phyloP scores from a whole-genome alignment of 2,329 filamentous ascomycete genomes.

The Zymoseptoria pseudotritici region DNA sequence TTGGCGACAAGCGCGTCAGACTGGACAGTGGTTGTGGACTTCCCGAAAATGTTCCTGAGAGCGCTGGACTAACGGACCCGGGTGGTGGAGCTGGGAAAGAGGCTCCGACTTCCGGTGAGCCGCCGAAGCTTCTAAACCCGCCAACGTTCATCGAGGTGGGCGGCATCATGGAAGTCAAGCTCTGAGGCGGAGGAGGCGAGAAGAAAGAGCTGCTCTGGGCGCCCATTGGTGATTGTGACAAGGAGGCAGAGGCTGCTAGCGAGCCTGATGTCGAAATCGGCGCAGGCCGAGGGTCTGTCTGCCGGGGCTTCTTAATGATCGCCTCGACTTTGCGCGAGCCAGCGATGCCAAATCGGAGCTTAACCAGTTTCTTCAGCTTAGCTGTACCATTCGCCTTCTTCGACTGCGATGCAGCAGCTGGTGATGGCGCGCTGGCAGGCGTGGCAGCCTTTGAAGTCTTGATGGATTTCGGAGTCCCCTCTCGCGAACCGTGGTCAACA shows the following conservation, averaged over 20 bases:
- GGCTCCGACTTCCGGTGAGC: conserved; percentile 3
- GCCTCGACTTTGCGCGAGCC: conserved; percentile 11
- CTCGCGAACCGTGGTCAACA: conserved; percentile 13
- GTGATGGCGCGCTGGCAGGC: conserved; percentile 4
- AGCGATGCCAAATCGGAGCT: conserved; percentile 10
- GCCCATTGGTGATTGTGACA: not conserved
- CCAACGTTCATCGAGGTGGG: conserved; percentile 18
- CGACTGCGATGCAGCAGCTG: not conserved
- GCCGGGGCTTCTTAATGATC: conserved; percentile 14
- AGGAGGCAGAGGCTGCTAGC: not conserved
- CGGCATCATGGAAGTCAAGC: conserved; percentile 3
- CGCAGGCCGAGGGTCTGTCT: conserved; percentile 2
- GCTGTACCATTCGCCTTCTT: conserved; percentile 5
- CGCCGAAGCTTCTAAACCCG: conserved; percentile 21
- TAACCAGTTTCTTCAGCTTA: conserved; percentile 4
- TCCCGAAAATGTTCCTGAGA: conserved; percentile 6
- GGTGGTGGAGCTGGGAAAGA: conserved; percentile 3
- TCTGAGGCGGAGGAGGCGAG: conserved; percentile 7
- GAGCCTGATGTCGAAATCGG: not conserved
- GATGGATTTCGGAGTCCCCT: conserved; percentile 21
- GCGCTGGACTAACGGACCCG: conserved; percentile 4
- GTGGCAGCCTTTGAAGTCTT: conserved; percentile 19
- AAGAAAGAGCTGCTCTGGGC: conserved; percentile 4
- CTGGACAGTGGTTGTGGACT: conserved; percentile 8
- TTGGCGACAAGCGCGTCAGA: conserved; percentile 11